Evolutionary conservation across 768 basidiomycete genomes (phyloP).

Genomic region (Filobasidium floriforme): DNA sequence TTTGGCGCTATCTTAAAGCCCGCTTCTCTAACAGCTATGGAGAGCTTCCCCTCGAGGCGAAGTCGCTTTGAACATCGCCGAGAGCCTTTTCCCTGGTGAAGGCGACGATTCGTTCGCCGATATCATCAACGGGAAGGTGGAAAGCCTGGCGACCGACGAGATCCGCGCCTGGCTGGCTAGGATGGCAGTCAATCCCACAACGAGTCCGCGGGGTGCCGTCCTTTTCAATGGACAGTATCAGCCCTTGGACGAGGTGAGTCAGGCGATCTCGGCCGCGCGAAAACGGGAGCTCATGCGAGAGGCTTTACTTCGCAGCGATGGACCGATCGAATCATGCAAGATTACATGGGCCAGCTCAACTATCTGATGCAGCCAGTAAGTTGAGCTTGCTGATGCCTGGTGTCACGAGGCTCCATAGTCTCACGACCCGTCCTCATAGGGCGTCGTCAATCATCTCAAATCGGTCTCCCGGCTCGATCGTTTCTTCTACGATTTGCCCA

Average conservation of each 20-base stretch:
- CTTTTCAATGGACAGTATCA: conserved; percentile 76
- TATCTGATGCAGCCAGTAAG: conserved; percentile 17
- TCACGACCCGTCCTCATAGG: background rate
- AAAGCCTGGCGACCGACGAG: background rate
- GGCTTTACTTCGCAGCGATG: conserved; percentile 5
- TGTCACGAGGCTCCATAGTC: background rate
- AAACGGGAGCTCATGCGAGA: too few relatives aligned
- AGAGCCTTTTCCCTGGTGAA: conserved; percentile 37
- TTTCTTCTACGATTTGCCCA: conserved; percentile 86
- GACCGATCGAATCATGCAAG: conserved; percentile 22
- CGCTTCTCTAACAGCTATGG: background rate
- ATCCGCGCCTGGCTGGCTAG: conserved; percentile 8
- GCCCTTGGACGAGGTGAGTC: conserved; percentile 4
- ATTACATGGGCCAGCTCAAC: conserved; percentile 13
- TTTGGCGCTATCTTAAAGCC: background rate
- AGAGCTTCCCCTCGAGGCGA: background rate
- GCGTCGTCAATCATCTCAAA: conserved; percentile 1
- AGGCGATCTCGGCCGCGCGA: background rate
- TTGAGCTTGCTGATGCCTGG: too few relatives aligned
- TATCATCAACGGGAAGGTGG: conserved; percentile 31
- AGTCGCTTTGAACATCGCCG: background rate
- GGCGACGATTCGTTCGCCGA: conserved; percentile 43
- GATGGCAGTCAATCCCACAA: conserved; percentile 19
- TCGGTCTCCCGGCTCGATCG: conserved; percentile 51
- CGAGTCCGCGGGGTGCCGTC: conserved; percentile 54